Base-by-base conservation (phyloP, 2,329 filamentous ascomycete genomes). In the Orbilia quercus region DNA sequence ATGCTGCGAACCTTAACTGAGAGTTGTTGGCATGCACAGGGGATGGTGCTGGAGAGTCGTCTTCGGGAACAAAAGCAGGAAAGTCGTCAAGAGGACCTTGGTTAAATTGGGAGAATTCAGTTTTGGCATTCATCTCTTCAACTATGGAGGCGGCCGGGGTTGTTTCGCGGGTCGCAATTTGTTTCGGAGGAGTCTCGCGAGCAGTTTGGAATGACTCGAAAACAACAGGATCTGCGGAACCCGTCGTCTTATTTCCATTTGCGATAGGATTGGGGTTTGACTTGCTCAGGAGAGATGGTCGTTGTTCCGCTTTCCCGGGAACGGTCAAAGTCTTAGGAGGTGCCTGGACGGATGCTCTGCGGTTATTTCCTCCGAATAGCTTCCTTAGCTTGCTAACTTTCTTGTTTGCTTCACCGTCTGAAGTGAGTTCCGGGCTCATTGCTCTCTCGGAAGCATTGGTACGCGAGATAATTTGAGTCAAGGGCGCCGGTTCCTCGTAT, bases 61-160 rank as follows among this genome's bases (percentile, higher is more conserved):
- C 66, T 31, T 70, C 38, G 0, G 91, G 91, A 9, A 87, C 84
- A 78, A 96, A 96, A 0, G 92, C 91, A 1, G 95, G 94, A 80
- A 95, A 31, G 28, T 31, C 90, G 65, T 86, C 81, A 22, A 97
- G 85, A 1, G 95, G 95, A 1, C 93, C 95, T 81, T 98, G 94
- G 78, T 95, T 90, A 79, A 98, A 98, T 22, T 83, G 84, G 14
- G 85, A 85, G 78, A 89, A 88, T 58, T 83, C 83, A 2, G 79
- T 80, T 45, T 72, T 72, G 9, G 67, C 67, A 14, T 51, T 57
- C 2, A 53, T 59, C 25, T 76, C 64, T 31, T 73, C 63, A 14
- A 63, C 58, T 14, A 65, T 50, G 57, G 69, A 67, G 36, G 72
- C 53, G 5, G 75, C 54, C 25, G 75, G 71, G 2, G 59, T 65